Evolutionary conservation across 768 basidiomycete species (phyloP).

Genomic region (Leccinum olivaceopallidum): DNA sequence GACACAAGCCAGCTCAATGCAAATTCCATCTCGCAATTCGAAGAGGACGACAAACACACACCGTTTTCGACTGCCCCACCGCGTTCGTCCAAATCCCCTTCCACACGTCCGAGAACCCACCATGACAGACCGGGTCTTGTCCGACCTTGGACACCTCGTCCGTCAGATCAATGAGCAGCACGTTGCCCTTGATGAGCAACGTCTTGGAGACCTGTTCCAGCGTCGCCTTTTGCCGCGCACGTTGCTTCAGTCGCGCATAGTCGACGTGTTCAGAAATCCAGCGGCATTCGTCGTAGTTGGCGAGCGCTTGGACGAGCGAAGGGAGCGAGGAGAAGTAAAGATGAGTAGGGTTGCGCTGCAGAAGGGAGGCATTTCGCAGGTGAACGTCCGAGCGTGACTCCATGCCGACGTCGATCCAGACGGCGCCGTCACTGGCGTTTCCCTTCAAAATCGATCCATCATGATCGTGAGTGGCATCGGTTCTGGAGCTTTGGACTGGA

Average conservation of each 20-base stretch:
- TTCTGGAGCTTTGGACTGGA: conserved; percentile 4
- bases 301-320: conserved; percentile 51
- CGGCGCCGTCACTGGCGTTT: conserved; percentile 8
- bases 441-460: no score
- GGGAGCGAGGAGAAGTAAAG: conserved; percentile 56
- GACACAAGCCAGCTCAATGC: conserved; percentile 4
- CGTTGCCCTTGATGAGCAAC: conserved; percentile 48
- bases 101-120: conserved; percentile 64
- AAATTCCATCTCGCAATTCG: no score
- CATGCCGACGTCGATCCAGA: conserved; percentile 48
- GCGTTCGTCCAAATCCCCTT: conserved; percentile 55
- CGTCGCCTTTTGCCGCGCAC: conserved; percentile 56
- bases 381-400: conserved; percentile 59
- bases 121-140: conserved; percentile 48
- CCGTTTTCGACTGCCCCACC: conserved; percentile 34
- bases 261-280: conserved; percentile 55
- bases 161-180: conserved; percentile 53
- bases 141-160: conserved; percentile 53
- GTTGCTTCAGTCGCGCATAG: conserved; percentile 55
- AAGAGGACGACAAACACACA: conserved; percentile 5
- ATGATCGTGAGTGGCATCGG: conserved; percentile 3
- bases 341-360: conserved; percentile 50
- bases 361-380: conserved; percentile 57
- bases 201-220: conserved; percentile 58
- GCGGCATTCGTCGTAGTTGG: conserved; percentile 57